These are phyloP conservation scores for Aciculosporium take DNA, from an alignment of 2,329 filamentous ascomycete species.

Conservation along the genomic window DNA sequence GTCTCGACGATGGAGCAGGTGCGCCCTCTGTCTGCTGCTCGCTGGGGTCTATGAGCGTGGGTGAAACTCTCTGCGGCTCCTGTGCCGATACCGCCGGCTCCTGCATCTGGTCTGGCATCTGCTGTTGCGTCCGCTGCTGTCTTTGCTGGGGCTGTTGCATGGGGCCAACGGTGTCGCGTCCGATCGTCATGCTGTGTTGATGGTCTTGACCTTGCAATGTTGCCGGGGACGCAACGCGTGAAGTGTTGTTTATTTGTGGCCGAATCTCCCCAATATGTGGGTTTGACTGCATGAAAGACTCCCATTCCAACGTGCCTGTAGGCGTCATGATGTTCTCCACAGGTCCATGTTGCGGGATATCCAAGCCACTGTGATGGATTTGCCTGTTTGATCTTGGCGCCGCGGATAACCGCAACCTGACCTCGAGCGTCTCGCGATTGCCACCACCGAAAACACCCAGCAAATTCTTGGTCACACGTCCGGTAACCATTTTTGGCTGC, in stretches of 20 bases:
- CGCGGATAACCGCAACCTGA: constrained; percentile 74
- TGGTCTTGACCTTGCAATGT: constrained; percentile 16
- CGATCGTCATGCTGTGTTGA: constrained; percentile 9
- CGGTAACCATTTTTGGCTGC: constrained; percentile 65
- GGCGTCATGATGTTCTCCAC: constrained; percentile 28
- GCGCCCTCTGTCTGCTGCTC: constrained; percentile 9
- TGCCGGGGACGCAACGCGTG: constrained; percentile 24
- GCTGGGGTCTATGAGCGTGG: constrained; percentile 16
- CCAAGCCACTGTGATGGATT: constrained; percentile 13
- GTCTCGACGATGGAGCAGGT: constrained; percentile 31
- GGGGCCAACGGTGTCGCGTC: constrained; percentile 16
- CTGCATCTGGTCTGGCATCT: not conserved
- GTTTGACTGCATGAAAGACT: constrained; percentile 59
- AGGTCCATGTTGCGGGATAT: constrained; percentile 9
- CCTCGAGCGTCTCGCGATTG: constrained; percentile 77
- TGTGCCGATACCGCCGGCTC: constrained; percentile 7
- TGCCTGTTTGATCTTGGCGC: constrained; percentile 44
- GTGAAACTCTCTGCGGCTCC: constrained; percentile 22
- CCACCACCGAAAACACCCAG: constrained; percentile 74
- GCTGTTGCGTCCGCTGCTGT: not conserved
- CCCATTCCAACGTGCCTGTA: constrained; percentile 63
- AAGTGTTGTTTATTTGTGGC: constrained; percentile 13
- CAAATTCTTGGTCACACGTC: constrained; percentile 75
- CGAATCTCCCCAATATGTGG: constrained; percentile 31
- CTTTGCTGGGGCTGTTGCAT: constrained; percentile 10